phyloP scores from a whole-genome alignment of 257 asterid genomes.

The Nicotiana paniculata region DNA sequence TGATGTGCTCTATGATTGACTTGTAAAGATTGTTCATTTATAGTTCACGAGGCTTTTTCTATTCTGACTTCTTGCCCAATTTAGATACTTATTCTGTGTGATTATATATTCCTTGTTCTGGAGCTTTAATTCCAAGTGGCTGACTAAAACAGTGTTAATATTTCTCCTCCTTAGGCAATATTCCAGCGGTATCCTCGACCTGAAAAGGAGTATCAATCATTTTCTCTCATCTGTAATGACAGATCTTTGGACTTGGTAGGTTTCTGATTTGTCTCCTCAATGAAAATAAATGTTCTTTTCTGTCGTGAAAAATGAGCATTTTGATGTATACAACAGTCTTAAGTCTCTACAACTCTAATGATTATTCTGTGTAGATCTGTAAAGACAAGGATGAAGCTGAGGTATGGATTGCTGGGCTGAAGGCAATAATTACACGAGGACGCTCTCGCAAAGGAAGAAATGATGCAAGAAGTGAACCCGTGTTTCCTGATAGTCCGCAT shows the following conservation, averaged over 20 bases:
- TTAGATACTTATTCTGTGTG: constrained; percentile 6
- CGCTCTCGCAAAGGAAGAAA: constrained; percentile 38
- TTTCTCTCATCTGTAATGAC: constrained; percentile 72
- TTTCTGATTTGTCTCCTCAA: constrained; percentile 20
- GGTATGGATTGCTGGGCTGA: constrained; percentile 82
- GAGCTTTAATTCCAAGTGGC: constrained; percentile 8
- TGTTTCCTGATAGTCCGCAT: constrained; percentile 43
- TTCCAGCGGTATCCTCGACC: constrained; percentile 93
- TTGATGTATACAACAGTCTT: background rate
- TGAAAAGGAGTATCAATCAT: constrained; percentile 93
- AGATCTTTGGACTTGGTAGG: constrained; percentile 92
- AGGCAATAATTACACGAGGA: constrained; percentile 59
- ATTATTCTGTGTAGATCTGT: constrained; percentile 51
- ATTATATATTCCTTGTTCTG: background rate
- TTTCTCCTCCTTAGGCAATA: constrained; percentile 45
- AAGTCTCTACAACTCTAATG: background rate
- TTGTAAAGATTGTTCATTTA: background rate
- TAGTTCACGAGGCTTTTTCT: background rate
- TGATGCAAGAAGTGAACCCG: constrained; percentile 41
- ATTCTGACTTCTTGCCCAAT: background rate
- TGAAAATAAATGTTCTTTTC: background rate
- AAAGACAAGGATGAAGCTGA: constrained; percentile 98
- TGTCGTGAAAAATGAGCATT: background rate
- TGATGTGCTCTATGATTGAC: background rate
- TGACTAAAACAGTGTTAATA: constrained; percentile 9